phyloP scores from a whole-genome alignment of 129 eudicot species.

The Flaveria trinervia region DNA sequence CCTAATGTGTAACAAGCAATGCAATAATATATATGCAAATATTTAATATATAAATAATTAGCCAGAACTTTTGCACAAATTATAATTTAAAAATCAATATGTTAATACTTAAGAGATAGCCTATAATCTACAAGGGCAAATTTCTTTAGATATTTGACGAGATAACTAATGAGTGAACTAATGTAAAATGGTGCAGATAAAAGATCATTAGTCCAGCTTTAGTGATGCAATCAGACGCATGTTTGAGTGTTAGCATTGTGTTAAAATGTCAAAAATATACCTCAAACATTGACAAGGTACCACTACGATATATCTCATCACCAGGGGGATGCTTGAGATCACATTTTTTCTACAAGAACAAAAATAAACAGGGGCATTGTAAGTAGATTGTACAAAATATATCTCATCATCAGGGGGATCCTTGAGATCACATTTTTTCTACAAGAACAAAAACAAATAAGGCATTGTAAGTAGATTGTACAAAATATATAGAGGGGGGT shows the following conservation, averaged over 20 bases:
- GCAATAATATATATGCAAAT: background rate
- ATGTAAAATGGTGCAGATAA: background rate
- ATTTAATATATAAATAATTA: background rate
- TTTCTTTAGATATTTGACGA: background rate
- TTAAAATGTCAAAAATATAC: slow-evolving; percentile 39
- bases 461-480: background rate
- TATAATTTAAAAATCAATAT: background rate
- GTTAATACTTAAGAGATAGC: background rate
- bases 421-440: slow-evolving; percentile 96
- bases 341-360: slow-evolving; percentile 73
- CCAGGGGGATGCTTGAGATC: slow-evolving; percentile 99
- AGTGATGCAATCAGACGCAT: background rate
- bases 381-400: slow-evolving; percentile 31
- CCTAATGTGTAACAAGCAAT: background rate
- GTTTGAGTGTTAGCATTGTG: slow-evolving; percentile 11
- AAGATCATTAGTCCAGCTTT: slow-evolving; percentile 8
- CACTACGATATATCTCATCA: slow-evolving; percentile 92
- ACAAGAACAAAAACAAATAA: slow-evolving; percentile 21
- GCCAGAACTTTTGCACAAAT: background rate
- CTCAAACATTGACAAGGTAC: slow-evolving; percentile 98
- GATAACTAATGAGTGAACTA: background rate
- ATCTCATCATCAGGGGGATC: slow-evolving; percentile 99
- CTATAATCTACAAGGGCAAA: background rate
- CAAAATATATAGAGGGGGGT: background rate
- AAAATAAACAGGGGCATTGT: background rate